These are phyloP conservation scores for Xanthoparmelia taractica DNA, from an alignment of 495 filamentous ascomycete species.

Conservation along the genomic window DNA sequence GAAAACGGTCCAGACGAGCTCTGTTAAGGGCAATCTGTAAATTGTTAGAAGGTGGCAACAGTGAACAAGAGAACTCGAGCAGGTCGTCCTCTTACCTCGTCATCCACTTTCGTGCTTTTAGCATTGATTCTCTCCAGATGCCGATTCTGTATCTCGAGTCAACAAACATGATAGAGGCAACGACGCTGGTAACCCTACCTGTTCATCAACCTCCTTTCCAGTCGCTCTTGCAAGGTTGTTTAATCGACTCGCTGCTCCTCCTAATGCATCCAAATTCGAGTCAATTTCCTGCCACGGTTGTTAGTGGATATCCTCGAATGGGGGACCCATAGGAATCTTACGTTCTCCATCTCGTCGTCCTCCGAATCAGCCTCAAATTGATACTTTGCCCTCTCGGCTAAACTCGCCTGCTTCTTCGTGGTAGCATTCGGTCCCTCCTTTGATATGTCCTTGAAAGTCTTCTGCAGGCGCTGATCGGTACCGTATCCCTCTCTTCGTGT, in stretches of 20 bases:
- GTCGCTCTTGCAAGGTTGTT: constrained; percentile 62
- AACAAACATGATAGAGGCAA: background rate
- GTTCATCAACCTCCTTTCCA: constrained; percentile 49
- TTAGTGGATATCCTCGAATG: background rate
- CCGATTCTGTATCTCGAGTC: constrained; percentile 58
- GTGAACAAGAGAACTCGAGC: background rate
- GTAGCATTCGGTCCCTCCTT: constrained; percentile 33
- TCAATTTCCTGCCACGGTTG: constrained; percentile 50
- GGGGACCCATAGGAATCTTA: constrained; percentile 31
- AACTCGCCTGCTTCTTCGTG: constrained; percentile 42
- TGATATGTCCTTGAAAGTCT: constrained; percentile 49
- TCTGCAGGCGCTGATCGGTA: constrained; percentile 51
- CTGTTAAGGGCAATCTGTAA: background rate
- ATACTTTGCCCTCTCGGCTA: constrained; percentile 64
- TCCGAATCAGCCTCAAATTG: constrained; percentile 73
- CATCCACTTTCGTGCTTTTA: constrained; percentile 68
- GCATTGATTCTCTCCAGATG: constrained; percentile 62
- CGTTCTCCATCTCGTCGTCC: constrained; percentile 65
- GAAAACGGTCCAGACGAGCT: constrained; percentile 1
- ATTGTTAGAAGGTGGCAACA: background rate
- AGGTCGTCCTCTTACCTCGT: constrained; percentile 26
- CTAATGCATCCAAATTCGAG: constrained; percentile 52
- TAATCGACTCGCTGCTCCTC: constrained; percentile 52
- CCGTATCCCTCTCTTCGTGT: constrained; percentile 58
- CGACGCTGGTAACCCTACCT: background rate